These are phyloP conservation scores for Inosperma sp. DNA, from an alignment of 768 basidiomycete species.

Conservation along the genomic window DNA sequence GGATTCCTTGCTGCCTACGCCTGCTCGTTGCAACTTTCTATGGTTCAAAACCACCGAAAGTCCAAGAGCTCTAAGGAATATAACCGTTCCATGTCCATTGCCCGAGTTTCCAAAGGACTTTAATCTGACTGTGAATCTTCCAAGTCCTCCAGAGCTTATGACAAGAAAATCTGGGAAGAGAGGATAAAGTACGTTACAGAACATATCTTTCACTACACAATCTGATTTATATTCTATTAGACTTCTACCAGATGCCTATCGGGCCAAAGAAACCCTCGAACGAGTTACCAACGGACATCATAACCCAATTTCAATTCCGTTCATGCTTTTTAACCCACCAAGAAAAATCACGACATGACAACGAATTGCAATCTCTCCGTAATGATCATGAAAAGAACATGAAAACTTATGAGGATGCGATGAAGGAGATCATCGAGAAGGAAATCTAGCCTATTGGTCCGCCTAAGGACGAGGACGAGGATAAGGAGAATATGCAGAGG, in stretches of 20 bases:
- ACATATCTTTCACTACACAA: neutral
- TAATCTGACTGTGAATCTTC: neutral
- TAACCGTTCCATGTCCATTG: conserved; percentile 14
- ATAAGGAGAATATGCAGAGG: conserved; percentile 6
- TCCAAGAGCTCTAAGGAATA: too few species aligned
- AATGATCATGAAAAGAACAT: conserved; percentile 2
- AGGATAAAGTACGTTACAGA: conserved; percentile 16
- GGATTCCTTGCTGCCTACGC: too few species aligned
- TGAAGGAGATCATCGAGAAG: conserved; percentile 5
- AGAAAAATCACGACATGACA: neutral
- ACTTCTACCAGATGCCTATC: conserved; percentile 15
- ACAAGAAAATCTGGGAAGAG: conserved; percentile 14
- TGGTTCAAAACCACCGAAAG: too few species aligned
- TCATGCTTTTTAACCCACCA: conserved; percentile 1
- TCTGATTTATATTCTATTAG: neutral
- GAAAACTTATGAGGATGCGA: neutral
- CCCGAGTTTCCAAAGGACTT: conserved; percentile 1
- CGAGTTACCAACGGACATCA: neutral
- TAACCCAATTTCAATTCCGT: conserved; percentile 4
- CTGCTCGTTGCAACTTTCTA: too few species aligned
- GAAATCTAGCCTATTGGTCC: conserved; percentile 13
- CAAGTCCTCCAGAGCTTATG: neutral
- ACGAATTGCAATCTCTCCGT: neutral
- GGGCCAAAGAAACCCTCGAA: conserved; percentile 6
- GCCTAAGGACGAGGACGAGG: neutral